phyloP scores from a whole-genome alignment of 768 basidiomycete species.

The Dendrothele bispora region DNA sequence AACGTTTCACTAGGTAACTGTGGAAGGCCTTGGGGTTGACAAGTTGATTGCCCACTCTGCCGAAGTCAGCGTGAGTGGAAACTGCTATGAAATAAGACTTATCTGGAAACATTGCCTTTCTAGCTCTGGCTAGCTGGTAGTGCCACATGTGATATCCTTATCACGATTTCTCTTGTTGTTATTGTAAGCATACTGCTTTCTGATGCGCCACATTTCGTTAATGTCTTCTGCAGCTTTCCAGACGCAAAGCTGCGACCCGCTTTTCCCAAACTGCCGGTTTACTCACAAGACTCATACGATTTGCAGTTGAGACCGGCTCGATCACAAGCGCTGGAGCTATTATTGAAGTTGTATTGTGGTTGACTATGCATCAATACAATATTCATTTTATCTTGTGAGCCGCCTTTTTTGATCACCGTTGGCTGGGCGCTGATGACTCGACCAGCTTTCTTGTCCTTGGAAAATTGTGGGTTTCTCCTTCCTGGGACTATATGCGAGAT shows the following conservation, averaged over 20 bases:
- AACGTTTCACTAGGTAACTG: neutral
- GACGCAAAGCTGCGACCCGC: constrained; percentile 1
- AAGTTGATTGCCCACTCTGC: neutral
- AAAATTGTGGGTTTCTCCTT: constrained; percentile 14
- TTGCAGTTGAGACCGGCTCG: constrained; percentile 15
- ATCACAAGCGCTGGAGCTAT: constrained; percentile 13
- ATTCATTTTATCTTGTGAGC: constrained; percentile 16
- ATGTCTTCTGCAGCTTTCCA: no score
- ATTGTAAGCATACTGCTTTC: no score
- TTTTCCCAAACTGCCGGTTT: constrained; percentile 19
- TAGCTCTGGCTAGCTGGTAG: constrained; percentile 13
- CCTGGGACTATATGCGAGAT: no score
- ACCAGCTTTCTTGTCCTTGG: constrained; percentile 16
- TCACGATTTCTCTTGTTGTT: constrained; percentile 25
- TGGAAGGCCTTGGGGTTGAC: neutral
- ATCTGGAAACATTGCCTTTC: constrained; percentile 28
- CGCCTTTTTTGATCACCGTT: neutral
- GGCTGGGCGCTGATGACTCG: neutral
- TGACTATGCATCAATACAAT: constrained; percentile 11
- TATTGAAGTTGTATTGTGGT: constrained; percentile 13
- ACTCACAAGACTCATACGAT: constrained; percentile 22
- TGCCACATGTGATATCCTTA: constrained; percentile 13
- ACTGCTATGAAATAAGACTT: constrained; percentile 10
- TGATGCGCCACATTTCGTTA: no score
- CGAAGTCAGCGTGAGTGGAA: no score